A percentile compares a stretch with the other conserved stretches of the same genome.
These are phyloP conservation scores for Ambrosia hybrid DNA, from an alignment of 140 eudicot genomes.

Conservation along the genomic window DNA sequence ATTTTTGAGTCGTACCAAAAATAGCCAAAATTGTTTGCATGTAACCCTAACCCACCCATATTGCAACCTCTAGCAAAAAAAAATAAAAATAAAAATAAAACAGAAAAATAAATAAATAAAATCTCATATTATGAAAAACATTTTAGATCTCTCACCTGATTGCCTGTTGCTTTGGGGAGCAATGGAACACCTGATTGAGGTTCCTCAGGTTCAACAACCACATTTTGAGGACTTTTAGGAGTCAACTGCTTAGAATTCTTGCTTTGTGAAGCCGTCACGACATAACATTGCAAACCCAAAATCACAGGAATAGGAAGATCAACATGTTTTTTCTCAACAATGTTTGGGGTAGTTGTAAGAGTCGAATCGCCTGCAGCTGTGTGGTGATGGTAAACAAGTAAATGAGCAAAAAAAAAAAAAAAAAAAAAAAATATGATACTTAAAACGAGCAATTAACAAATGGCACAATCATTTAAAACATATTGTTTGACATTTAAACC, in stretches of 20 bases:
- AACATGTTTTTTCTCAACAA: slow-evolving; percentile 1
- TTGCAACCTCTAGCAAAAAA: too few species aligned
- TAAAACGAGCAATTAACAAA: too few species aligned
- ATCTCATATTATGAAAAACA: too few species aligned
- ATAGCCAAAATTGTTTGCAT: too few species aligned
- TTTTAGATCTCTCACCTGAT: slow-evolving; percentile 20
- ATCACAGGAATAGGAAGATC: slow-evolving; percentile 22
- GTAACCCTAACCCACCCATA: too few species aligned
- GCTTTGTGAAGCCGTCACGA: slow-evolving; percentile 16
- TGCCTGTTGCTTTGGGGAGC: slow-evolving; percentile 15
- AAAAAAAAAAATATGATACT: neutral
- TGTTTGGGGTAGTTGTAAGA: slow-evolving; percentile 17
- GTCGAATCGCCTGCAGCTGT: slow-evolving; percentile 26
- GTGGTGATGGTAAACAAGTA: neutral
- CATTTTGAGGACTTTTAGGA: slow-evolving; percentile 1
- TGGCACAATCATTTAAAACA: too few species aligned
- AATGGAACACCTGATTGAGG: slow-evolving; percentile 13
- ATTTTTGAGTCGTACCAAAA: too few species aligned
- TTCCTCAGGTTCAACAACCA: neutral
- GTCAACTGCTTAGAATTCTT: slow-evolving; percentile 9
- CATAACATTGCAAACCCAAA: slow-evolving; percentile 45
- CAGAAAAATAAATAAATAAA: too few species aligned
- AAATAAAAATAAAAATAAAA: too few species aligned
- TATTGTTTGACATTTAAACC: too few species aligned
- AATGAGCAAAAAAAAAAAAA: neutral